Base-by-base conservation (phyloP, 768 basidiomycete species). In the Hortiboletus flavorubellus region DNA sequence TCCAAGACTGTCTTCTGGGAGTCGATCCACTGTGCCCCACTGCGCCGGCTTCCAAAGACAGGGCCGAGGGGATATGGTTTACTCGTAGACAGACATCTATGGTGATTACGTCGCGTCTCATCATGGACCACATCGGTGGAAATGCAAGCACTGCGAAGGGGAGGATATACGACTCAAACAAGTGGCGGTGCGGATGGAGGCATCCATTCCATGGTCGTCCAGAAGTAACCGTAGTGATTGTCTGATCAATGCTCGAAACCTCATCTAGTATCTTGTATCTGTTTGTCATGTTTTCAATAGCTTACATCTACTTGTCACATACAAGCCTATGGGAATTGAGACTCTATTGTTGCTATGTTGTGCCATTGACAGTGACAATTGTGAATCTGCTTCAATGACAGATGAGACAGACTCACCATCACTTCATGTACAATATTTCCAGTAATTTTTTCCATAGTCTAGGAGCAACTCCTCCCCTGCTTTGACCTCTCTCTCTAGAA, bases 181-280 rank as follows among this genome's bases (percentile, higher is more conserved):
- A 75, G 53, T 77, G 76, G 75, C 67, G 71, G 52, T 78, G 76
- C 55, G 72, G 75, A n/a, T 78, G 75, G 77, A 68, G 76, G 21
- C 75, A 77, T 64, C 69, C 75, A 29, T 77, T 78, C 51, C 75
- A 79, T 59, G 76, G 75, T 30, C 61, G 63, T 18, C 57, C 63
- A 12, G 72, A 72, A 41, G 72, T 73, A 2, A 64, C 64, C 5
- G 76, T 78, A 2, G 69, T 77, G 21, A 64, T 70, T 8, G 58
- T 70, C 23, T 59, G 42, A 66, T 18, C 18, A 49, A 15, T 21
- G 9, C n/a, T 39, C 29, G 5, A 21, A 15, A 21, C 5, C 5
- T 23, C 14, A 29, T 1, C 16, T 38, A 4, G 5, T 33, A 34
- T 18, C 16, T 42, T 31, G 9, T 48, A 45, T 37, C 11, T 23